A percentile compares a stretch with the other conserved stretches of the same genome.
Evolutionary conservation across 1,284 basidiomycete species (phyloP).

Genomic region (Omphalotus olearius): DNA sequence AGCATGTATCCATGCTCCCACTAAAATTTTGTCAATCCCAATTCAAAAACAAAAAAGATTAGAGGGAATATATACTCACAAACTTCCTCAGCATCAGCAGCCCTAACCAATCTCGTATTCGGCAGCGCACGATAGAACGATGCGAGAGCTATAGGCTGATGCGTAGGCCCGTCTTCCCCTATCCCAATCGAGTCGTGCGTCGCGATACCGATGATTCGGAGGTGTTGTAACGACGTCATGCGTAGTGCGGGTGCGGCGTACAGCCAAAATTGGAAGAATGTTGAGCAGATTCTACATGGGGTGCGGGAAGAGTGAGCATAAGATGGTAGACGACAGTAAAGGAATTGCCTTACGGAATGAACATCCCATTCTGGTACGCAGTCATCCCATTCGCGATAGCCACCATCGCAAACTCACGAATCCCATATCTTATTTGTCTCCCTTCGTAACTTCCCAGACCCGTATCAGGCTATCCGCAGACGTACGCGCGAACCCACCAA

Average conservation of each 20-base stretch:
- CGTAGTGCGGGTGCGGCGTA: constrained; percentile 70
- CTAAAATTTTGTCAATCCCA: not conserved
- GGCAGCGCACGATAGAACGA: constrained; percentile 50
- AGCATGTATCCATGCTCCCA: constrained; percentile 8
- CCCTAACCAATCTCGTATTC: constrained; percentile 52
- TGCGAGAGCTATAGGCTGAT: constrained; percentile 60
- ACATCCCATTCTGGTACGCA: constrained; percentile 61
- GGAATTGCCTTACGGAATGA: constrained; percentile 19
- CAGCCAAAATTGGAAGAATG: constrained; percentile 57
- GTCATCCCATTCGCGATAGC: constrained; percentile 71
- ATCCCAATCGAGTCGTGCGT: constrained; percentile 68
- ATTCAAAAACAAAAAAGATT: not conserved
- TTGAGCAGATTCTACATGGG: constrained; percentile 1
- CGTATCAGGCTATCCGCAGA: constrained; percentile 37
- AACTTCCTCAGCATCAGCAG: constrained; percentile 17
- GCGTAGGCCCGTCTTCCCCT: constrained; percentile 74
- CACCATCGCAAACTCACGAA: constrained; percentile 77
- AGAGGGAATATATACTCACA: not conserved
- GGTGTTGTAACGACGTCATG: constrained; percentile 63
- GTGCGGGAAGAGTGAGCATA: too few species aligned
- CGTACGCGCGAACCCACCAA: constrained; percentile 29
- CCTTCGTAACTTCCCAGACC: constrained; percentile 65
- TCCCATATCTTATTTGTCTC: constrained; percentile 75
- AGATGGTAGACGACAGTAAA: not conserved
- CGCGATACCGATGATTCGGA: constrained; percentile 63